A percentile compares a stretch with the other conserved stretches of the same genome.
phyloP scores from a whole-genome alignment of 805 yeast genomes.

The Torulaspora maleeae region DNA sequence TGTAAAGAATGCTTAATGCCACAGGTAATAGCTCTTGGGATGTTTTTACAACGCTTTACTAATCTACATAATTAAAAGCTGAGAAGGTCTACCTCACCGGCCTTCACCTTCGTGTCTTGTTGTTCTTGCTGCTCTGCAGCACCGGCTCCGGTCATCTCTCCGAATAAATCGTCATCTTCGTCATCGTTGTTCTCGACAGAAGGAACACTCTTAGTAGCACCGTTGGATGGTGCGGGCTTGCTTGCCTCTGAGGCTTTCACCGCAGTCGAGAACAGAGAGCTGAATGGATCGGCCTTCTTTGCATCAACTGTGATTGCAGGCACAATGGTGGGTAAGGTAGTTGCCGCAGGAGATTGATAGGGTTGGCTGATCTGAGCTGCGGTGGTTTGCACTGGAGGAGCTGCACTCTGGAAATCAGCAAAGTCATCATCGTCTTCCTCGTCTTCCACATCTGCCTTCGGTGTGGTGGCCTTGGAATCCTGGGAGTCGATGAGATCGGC shows the following conservation, averaged over 20 bases:
- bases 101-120: conserved; percentile 6
- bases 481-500: conserved; percentile 47
- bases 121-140: conserved; percentile 6
- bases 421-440: conserved; percentile 66
- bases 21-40: too few species aligned
- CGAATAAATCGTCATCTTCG: conserved; percentile 32
- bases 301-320: conserved; percentile 39
- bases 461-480: conserved; percentile 50
- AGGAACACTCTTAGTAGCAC: conserved; percentile 3
- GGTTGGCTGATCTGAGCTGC: conserved; percentile 1
- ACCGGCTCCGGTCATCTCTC: conserved; percentile 30
- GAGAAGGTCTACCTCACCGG: conserved; percentile 31
- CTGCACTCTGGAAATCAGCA: conserved; percentile 73
- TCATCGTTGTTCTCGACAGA: conserved; percentile 13
- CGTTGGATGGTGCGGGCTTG: conserved; percentile 4
- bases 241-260: conserved; percentile 40
- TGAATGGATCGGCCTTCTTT: conserved; percentile 60
- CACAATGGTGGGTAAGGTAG: conserved; percentile 23
- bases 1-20: not conserved
- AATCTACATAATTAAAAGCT: conserved; percentile 24
- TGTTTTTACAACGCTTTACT: not conserved
- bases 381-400: conserved; percentile 39
- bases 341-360: conserved; percentile 20
- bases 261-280: conserved; percentile 64
- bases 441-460: conserved; percentile 6